Conservation (phyloP, 2,329 filamentous ascomycete genomes). For the Pleoardoris graminearum region DNA sequence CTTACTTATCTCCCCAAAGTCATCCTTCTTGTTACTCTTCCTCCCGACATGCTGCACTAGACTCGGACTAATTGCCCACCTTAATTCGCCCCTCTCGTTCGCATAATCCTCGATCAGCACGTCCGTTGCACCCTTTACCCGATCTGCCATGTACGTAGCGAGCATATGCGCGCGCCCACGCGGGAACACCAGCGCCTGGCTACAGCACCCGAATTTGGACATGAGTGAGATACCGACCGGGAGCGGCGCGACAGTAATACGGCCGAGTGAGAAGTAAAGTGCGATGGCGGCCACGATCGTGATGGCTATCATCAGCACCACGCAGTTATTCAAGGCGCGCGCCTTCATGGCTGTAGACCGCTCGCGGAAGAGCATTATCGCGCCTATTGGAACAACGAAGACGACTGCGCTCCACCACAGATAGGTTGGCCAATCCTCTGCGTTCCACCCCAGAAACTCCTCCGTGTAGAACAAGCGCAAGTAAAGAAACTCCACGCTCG, state of each 20-base stretch:
- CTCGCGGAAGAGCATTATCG: slow-evolving; percentile 35
- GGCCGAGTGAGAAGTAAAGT: slow-evolving; percentile 49
- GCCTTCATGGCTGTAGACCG: slow-evolving; percentile 7
- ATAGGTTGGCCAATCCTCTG: slow-evolving; percentile 47
- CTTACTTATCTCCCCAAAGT: slow-evolving; percentile 29
- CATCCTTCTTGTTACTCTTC: slow-evolving; percentile 44
- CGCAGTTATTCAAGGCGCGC: not conserved
- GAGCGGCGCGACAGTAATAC: slow-evolving; percentile 44
- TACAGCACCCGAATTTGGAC: slow-evolving; percentile 50
- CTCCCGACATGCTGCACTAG: slow-evolving; percentile 52
- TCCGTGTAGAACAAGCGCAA: slow-evolving; percentile 54
- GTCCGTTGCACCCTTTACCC: slow-evolving; percentile 45
- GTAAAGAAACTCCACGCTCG: slow-evolving; percentile 45
- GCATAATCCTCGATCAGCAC: slow-evolving; percentile 49
- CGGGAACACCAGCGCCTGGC: slow-evolving; percentile 51
- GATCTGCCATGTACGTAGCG: slow-evolving; percentile 38
- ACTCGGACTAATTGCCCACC: slow-evolving; percentile 50
- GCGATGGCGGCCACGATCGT: slow-evolving; percentile 32
- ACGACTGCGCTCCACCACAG: slow-evolving; percentile 39
- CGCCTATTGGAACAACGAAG: slow-evolving; percentile 21
- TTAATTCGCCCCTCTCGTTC: slow-evolving; percentile 41
- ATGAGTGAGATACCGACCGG: slow-evolving; percentile 46
- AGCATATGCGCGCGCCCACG: slow-evolving; percentile 33
- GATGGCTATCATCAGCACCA: not conserved
- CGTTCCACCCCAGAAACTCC: slow-evolving; percentile 52